phyloP scores from a whole-genome alignment of 2,329 filamentous ascomycete species.

The Hymenoscyphus salicellus region DNA sequence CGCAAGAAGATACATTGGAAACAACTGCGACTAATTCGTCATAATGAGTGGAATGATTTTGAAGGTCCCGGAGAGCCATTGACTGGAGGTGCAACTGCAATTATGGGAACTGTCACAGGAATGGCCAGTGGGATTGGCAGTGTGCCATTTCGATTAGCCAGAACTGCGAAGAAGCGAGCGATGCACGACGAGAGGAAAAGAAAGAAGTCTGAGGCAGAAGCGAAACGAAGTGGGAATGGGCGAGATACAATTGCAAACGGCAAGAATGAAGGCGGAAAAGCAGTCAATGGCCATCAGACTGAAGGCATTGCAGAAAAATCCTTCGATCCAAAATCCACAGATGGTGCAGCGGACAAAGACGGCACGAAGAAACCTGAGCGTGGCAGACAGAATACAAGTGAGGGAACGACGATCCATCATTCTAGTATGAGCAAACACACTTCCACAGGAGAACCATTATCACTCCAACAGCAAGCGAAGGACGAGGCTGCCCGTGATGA shows the following conservation, averaged over 20 bases:
- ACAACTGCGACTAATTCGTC: conserved; percentile 60
- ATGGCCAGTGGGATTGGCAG: conserved; percentile 62
- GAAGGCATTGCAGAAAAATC: not conserved
- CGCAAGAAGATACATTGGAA: conserved; percentile 61
- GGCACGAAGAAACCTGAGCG: not conserved
- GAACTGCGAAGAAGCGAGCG: conserved; percentile 53
- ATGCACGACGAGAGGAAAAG: conserved; percentile 47
- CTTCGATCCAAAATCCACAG: not conserved
- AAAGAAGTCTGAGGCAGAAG: conserved; percentile 27
- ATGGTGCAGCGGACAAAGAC: not conserved
- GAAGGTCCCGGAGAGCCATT: conserved; percentile 72
- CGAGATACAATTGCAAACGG: not conserved
- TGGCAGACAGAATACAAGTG: not conserved
- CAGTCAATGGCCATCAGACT: conserved; percentile 5
- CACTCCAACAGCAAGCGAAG: conserved; percentile 8
- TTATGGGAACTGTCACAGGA: conserved; percentile 57
- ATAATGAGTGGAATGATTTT: conserved; percentile 74
- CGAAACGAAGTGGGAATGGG: conserved; percentile 6
- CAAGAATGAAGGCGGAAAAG: conserved; percentile 2
- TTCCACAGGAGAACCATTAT: conserved; percentile 18
- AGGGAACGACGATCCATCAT: conserved; percentile 10
- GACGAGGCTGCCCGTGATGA: conserved; percentile 11
- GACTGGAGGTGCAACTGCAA: conserved; percentile 60
- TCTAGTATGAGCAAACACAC: conserved; percentile 22
- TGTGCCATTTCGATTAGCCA: conserved; percentile 60